Evolutionary conservation across 352 stramenopile genomes (phyloP).

Genomic region (Phytophthora pseudosyringae): DNA sequence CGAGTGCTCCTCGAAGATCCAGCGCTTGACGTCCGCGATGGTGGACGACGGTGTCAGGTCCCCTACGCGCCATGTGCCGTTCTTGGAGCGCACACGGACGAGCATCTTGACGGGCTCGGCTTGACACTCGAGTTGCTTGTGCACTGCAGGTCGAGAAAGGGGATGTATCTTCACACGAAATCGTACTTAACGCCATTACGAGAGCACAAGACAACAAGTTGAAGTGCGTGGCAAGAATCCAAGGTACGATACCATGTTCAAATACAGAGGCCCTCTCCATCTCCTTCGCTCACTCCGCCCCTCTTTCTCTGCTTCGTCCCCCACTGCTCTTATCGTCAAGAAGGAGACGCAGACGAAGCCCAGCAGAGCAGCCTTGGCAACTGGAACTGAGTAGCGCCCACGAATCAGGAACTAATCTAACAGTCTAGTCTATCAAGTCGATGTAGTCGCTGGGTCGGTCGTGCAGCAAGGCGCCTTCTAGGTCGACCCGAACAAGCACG

Average conservation of each 20-base stretch:
- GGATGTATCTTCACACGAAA: slow-evolving; percentile 13
- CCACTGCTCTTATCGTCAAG: slow-evolving; percentile 1
- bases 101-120: slow-evolving; percentile 52
- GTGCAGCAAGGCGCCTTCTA: slow-evolving; percentile 11
- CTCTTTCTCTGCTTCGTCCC: slow-evolving; percentile 1
- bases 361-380: slow-evolving; percentile 35
- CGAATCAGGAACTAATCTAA: slow-evolving; percentile 82
- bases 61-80: slow-evolving; percentile 86
- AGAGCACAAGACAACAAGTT: background rate
- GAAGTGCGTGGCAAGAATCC: slow-evolving; percentile 23
- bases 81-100: slow-evolving; percentile 87
- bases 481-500: slow-evolving; percentile 6
- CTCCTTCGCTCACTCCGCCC: slow-evolving; percentile 2
- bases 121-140: background rate
- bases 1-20: slow-evolving; percentile 76
- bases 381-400: slow-evolving; percentile 78
- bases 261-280: slow-evolving; percentile 38
- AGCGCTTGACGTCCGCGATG: slow-evolving; percentile 76
- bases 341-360: slow-evolving; percentile 11
- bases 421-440: slow-evolving; percentile 80
- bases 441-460: slow-evolving; percentile 23
- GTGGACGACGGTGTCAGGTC: slow-evolving; percentile 69
- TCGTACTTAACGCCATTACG: slow-evolving; percentile 1
- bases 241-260: slow-evolving; percentile 42
- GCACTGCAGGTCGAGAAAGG: slow-evolving; percentile 11